Evolutionary conservation across 108 stramenopile genomes (phyloP), one percentile per base, ranked within the genome.

Genomic region (Fragilaria radians): DNA sequence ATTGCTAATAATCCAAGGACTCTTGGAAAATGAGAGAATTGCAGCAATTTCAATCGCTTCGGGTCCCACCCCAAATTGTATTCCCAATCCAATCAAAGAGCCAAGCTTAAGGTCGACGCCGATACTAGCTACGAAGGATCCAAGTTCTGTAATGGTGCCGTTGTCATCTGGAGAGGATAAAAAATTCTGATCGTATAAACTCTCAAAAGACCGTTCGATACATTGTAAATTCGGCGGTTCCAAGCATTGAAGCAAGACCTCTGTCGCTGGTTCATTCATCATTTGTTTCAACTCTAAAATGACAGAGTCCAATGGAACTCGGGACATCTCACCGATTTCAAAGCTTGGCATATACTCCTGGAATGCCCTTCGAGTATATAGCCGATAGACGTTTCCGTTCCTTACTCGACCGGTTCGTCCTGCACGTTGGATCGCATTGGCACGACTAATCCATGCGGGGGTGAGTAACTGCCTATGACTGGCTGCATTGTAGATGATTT

Each of bases 321-420:
- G 71, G 3, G 63, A 42, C 67, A 94, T 87, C 66, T 94, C 93
- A 25, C 89, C 89, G 28, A 60, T 54, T 29, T 94, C 89, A 70
- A 90, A 90, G 42, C 65, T 68, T 11, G 64, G 56, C 70, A 94
- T 81, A 59, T 85, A 79, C 3, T 79, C 31, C 23, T 81, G 34
- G 59, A 69, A 87, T 31, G 79, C 71, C 2, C 63, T 33, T 24
- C 76, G 63, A 33, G 86, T 81, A 67, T 93, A 97, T 5, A 98
- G 71, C 2, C 94, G 81, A 62, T 86, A 96, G 21, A 94, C 94
- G 28, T 70, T 88, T 0, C 98, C 98, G 17, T 82, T 75, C 3
- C 93, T 67, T 5, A 97, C 83, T 30, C 97, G 70, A 0, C 94
- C 93, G 17, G 98, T 97, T 11, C 98, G 79, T 19, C 98, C 98